Evolutionary conservation across 257 asterid genomes (phyloP).

Genomic region (Solanum chiquidenum): DNA sequence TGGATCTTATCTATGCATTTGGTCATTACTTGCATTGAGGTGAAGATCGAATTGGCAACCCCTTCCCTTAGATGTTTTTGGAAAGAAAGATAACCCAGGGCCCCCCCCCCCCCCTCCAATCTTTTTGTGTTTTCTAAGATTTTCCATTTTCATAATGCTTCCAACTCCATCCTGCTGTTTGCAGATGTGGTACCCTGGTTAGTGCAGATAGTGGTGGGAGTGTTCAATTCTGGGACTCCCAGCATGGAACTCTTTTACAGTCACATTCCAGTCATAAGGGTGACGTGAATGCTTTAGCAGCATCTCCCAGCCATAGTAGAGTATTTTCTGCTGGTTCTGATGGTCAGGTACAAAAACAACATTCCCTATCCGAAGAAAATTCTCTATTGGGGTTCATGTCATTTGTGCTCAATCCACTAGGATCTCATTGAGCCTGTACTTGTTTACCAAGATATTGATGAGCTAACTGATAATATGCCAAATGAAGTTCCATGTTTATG

Average conservation of each 20-base stretch:
- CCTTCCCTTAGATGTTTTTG: neutral
- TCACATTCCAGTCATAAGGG: slow-evolving; percentile 86
- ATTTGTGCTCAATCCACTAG: neutral
- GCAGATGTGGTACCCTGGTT: slow-evolving; percentile 52
- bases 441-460: neutral
- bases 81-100: neutral
- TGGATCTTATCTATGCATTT: slow-evolving; percentile 68
- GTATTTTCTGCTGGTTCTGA: slow-evolving; percentile 95
- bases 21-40: slow-evolving; percentile 84
- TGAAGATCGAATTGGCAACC: slow-evolving; percentile 2
- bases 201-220: slow-evolving; percentile 86
- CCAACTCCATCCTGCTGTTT: neutral
- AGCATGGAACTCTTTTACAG: slow-evolving; percentile 78
- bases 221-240: slow-evolving; percentile 89
- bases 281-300: slow-evolving; percentile 82
- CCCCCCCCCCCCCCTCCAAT: too few relatives aligned
- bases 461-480: neutral
- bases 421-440: neutral
- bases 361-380: neutral
- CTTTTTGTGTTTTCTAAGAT: neutral
- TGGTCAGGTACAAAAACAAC: slow-evolving; percentile 63
- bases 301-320: slow-evolving; percentile 71
- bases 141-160: neutral
- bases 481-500: neutral
- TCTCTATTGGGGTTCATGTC: neutral